Evolutionary conservation across 2,329 filamentous ascomycete genomes (phyloP).

Genomic region (Talaromyces sp.): DNA sequence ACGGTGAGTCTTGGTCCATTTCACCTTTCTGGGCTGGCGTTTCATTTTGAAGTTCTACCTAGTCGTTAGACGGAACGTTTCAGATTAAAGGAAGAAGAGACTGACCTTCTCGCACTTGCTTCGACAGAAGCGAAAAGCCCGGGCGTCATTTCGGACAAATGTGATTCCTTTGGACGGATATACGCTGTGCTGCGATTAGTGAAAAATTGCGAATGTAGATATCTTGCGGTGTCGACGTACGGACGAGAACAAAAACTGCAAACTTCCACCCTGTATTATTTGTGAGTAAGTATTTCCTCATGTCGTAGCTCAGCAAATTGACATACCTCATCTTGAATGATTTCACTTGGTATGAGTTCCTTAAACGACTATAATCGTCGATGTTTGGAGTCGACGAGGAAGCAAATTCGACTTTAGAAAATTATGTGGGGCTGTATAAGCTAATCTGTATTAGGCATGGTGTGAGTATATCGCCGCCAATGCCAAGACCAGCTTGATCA

Average conservation of each 20-base stretch:
- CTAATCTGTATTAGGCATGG: neutral
- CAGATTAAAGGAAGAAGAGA: neutral
- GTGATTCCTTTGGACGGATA: conserved; percentile 65
- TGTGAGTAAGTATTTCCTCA: neutral
- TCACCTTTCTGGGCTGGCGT: conserved; percentile 93
- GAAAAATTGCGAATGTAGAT: neutral
- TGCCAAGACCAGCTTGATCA: conserved; percentile 34
- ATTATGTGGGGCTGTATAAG: conserved; percentile 16
- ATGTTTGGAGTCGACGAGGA: conserved; percentile 1
- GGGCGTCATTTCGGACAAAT: conserved; percentile 65
- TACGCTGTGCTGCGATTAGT: conserved; percentile 30
- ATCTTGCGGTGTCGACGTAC: conserved; percentile 11
- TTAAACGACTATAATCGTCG: neutral
- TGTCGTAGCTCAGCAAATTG: neutral
- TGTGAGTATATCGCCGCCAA: neutral
- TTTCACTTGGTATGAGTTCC: neutral
- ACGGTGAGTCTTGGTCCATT: conserved; percentile 94
- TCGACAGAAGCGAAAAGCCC: conserved; percentile 65
- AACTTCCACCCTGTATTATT: conserved; percentile 49
- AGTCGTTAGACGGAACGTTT: neutral
- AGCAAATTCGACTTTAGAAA: conserved; percentile 15
- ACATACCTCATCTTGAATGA: conserved; percentile 24
- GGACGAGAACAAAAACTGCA: conserved; percentile 71
- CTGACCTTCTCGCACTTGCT: conserved; percentile 60
- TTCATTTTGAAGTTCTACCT: conserved; percentile 85